Base-by-base conservation (phyloP, 1,139 yeast genomes). In the Saccharomyces hybrid region DNA sequence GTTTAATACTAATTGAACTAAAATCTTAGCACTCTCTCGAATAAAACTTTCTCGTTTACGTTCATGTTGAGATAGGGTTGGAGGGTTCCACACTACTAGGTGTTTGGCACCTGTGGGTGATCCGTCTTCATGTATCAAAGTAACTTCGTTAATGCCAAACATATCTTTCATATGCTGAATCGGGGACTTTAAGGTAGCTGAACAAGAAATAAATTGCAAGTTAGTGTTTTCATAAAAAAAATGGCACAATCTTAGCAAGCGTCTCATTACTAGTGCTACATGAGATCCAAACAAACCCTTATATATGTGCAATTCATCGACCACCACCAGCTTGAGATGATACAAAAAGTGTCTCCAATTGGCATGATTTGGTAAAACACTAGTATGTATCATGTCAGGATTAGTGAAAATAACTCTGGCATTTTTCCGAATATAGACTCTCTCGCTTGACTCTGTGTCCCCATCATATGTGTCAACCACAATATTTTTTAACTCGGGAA, bases 261-360 rank as follows among this genome's bases (percentile, higher is more conserved):
- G 71, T 51, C 96, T 76, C 84, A 93, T 81, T 0, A 93, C 84
- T 56, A 86, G 77, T 2, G 96, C 86, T 0, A 93, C 97, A 71
- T 93, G 91, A 0, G 95, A 82, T 0, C 99, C 99, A 74, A 93
- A 93, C 0, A 89, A 76, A 0, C 97, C 97, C 59, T 82, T 84
- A 69, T 93, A 95, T 48, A 86, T 84, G 68, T 93, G 99, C 52
- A 95, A 73, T 68, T 93, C 95, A 70, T 93, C 99, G 59, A 93
- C 82, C 0, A 93, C 95, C 3, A 93, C 85, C 63, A 78, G 86
- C 64, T 79, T 81, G 60, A 93, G 72, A 52, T 81, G 78, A 23
- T 74, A 66, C 6, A 93, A 71, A 65, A 91, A 88, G 46, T 79
- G 76, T 38, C 78, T 73, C 98, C 99, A 93, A 13, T 79, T 75